Evolutionary conservation across 2,329 filamentous ascomycete species (phyloP).

Genomic region (Aureobasidium subglaciale): DNA sequence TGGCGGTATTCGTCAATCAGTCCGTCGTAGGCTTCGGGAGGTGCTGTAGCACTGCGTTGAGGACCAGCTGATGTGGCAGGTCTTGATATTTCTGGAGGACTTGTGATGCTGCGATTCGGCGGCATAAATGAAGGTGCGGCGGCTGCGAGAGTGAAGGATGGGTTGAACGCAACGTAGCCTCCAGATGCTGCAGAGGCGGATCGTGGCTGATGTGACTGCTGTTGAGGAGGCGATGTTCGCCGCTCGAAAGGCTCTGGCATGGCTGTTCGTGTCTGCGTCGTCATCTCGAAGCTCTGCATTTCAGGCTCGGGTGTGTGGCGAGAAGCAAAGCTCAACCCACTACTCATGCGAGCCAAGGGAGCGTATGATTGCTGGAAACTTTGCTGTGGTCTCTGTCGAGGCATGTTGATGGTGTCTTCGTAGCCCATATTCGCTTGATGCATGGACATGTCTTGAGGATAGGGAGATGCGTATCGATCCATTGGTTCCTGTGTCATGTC

Average conservation of each 20-base stretch:
- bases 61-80: not conserved
- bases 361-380: constrained; percentile 16
- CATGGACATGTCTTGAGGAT: not conserved
- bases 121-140: not conserved
- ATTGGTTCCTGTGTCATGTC: not conserved
- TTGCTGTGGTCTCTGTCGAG: not conserved
- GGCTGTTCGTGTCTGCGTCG: constrained; percentile 14
- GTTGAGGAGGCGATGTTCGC: constrained; percentile 15
- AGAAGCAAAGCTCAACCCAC: constrained; percentile 1
- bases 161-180: constrained; percentile 29
- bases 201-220: not conserved
- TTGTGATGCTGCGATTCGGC: constrained; percentile 13
- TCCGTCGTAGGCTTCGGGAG: constrained; percentile 3
- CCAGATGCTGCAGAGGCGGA: constrained; percentile 15
- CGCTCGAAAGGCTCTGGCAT: constrained; percentile 12
- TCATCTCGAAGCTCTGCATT: constrained; percentile 29
- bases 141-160: constrained; percentile 16
- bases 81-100: constrained; percentile 12
- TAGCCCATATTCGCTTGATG: not conserved
- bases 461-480: not conserved
- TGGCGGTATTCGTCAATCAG: constrained; percentile 5
- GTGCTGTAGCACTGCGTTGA: constrained; percentile 16
- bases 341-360: constrained; percentile 13
- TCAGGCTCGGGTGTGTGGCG: constrained; percentile 14
- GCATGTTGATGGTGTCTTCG: not conserved